Base-by-base conservation (phyloP, 1,284 basidiomycete species). In the Schizophyllum amplum region DNA sequence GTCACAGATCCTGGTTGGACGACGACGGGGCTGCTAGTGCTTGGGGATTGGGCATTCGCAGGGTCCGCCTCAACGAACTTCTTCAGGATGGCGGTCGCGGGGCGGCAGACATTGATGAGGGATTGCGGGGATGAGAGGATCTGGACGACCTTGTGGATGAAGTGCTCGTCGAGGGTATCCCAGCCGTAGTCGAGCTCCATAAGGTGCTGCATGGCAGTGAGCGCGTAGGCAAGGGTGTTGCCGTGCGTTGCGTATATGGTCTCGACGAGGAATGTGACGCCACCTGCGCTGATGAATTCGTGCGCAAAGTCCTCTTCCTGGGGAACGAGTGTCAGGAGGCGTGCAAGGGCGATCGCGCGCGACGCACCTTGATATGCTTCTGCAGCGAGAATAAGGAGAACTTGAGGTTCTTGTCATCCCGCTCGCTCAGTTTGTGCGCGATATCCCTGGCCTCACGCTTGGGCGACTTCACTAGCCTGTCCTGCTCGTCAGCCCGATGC, bases 41-140 rank as follows among this genome's bases (percentile, higher is more conserved):
- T 20, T 9, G 84, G 75, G 23, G 77, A 61, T 54, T 78, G 67
- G 0, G 79, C 74, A 5, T 83, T 84, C 1, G 84, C 80, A 6
- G 87, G 86, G 64, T 90, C 87, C 7, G 89, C 90, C 66, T 91
- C 88, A 23, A 94, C 90, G 20, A 95, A 80, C 63, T 87, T 87
- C 73, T 92, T 91, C 59, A 96, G 78, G 58, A 96, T 94, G 50
- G 90, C 87, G n/a, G 94, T 97, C 1, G 95, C 94, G 11, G 95
- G 95, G n/a, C 95, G 86, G 64, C 92, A 92, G 61, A 98, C 90
- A 63, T 99, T 99, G 75, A 95, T 86, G n/a, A 86, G 81, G 48
- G 88, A 84, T 54, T 81, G 77, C 17, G 86, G 75, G 0, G 88
- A 84, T 3, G 90, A 85, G 47, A 97, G 79, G 60, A 95, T 89